Percentiles rank a stretch among this genome's conserved stretches.
Evolutionary conservation across 495 filamentous ascomycete genomes (phyloP).

Genomic region (Trichoderma asperelloides): DNA sequence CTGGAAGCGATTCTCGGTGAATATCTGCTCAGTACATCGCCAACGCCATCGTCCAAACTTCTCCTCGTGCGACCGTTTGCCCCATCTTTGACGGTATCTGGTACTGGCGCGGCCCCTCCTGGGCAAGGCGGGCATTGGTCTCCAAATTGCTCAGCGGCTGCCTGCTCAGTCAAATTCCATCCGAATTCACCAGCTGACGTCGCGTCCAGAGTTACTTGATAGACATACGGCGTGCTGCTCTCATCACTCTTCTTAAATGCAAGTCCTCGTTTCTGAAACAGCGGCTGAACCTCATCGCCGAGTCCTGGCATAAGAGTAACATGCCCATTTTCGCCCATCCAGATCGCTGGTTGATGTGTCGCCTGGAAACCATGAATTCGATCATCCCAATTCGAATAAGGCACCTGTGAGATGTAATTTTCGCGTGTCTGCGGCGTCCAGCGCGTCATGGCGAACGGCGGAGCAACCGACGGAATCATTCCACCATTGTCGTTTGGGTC

Average conservation of each 20-base stretch:
- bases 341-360: slow-evolving; percentile 27
- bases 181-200: slow-evolving; percentile 20
- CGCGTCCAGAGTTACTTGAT: slow-evolving; percentile 21
- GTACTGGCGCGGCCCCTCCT: slow-evolving; percentile 19
- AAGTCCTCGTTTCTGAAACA: slow-evolving; percentile 22
- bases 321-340: slow-evolving; percentile 27
- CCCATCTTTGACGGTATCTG: slow-evolving; percentile 17
- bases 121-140: slow-evolving; percentile 11
- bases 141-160: slow-evolving; percentile 4
- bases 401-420: slow-evolving; percentile 25
- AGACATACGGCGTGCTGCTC: slow-evolving; percentile 22
- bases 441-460: slow-evolving; percentile 27
- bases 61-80: slow-evolving; percentile 18
- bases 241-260: slow-evolving; percentile 24
- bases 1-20: background rate
- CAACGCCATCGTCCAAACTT: slow-evolving; percentile 6
- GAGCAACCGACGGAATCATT: slow-evolving; percentile 27
- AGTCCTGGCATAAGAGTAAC: slow-evolving; percentile 17
- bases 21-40: background rate
- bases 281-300: slow-evolving; percentile 14
- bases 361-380: slow-evolving; percentile 27
- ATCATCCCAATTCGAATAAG: slow-evolving; percentile 20
- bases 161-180: slow-evolving; percentile 20
- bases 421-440: slow-evolving; percentile 27
- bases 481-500: slow-evolving; percentile 23